phyloP scores from a whole-genome alignment of 805 yeast species.

The Kuraishia capsulata region DNA sequence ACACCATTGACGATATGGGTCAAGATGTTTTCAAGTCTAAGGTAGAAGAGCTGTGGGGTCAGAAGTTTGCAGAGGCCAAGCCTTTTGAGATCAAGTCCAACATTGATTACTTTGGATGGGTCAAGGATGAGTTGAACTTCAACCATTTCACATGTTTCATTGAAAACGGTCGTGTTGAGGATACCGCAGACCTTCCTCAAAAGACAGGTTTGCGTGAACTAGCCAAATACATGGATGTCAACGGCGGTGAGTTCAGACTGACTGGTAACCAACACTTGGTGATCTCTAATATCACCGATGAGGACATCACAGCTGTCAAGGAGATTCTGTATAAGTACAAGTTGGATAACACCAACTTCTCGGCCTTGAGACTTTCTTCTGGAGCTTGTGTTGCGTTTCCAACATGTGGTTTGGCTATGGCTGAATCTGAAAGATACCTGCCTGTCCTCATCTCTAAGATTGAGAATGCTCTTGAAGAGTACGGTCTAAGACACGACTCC shows the following conservation, averaged over 20 bases:
- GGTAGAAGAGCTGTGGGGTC: conserved; percentile 80
- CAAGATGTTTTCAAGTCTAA: conserved; percentile 69
- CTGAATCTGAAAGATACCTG: conserved; percentile 89
- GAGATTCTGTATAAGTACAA: conserved; percentile 59
- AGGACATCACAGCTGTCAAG: conserved; percentile 55
- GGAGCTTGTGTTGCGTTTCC: conserved; percentile 98
- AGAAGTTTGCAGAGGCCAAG: conserved; percentile 59
- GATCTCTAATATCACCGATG: conserved; percentile 63
- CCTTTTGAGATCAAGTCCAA: conserved; percentile 77
- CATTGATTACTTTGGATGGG: conserved; percentile 91
- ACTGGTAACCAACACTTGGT: conserved; percentile 95
- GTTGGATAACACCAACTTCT: conserved; percentile 74
- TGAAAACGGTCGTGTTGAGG: conserved; percentile 95
- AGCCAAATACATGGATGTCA: conserved; percentile 50
- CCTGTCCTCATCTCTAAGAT: conserved; percentile 76
- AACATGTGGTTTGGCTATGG: conserved; percentile 98
- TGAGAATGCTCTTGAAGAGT: conserved; percentile 82
- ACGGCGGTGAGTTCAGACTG: conserved; percentile 81
- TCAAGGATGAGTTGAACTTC: conserved; percentile 69
- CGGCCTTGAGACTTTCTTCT: conserved; percentile 80
- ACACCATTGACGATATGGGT: conserved; percentile 92
- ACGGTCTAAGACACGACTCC: conserved; percentile 89
- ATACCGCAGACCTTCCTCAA: conserved; percentile 83
- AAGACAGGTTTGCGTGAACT: conserved; percentile 77
- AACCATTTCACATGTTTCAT: conserved; percentile 92